phyloP scores from a whole-genome alignment of 768 basidiomycete species.

The Termitomyces sp. region DNA sequence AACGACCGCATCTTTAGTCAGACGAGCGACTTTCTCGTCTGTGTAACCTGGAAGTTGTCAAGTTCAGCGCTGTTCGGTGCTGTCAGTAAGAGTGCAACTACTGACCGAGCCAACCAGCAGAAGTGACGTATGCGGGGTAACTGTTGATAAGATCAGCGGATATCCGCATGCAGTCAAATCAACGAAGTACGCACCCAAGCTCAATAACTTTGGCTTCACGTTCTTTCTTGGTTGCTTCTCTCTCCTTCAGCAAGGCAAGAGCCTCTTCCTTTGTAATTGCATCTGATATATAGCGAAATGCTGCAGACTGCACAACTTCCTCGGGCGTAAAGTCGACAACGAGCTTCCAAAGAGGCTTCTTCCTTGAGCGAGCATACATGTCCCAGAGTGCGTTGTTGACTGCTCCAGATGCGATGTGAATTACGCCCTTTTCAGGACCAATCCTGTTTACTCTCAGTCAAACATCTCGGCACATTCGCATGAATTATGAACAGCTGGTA shows the following conservation, averaged over 20 bases:
- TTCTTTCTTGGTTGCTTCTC: slow-evolving; percentile 72
- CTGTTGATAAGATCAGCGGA: slow-evolving; percentile 35
- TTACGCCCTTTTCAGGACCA: slow-evolving; percentile 94
- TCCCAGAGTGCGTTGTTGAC: slow-evolving; percentile 96
- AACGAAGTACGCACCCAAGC: slow-evolving; percentile 45
- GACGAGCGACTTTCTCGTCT: slow-evolving; percentile 85
- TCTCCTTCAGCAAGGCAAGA: slow-evolving; percentile 72
- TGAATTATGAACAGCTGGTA: slow-evolving; percentile 19
- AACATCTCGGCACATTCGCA: background rate
- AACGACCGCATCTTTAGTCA: slow-evolving; percentile 82
- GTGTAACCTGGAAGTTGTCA: slow-evolving; percentile 60
- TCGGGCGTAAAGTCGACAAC: slow-evolving; percentile 89
- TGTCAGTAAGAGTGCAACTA: background rate
- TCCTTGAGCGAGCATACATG: slow-evolving; percentile 75
- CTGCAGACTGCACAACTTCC: slow-evolving; percentile 70
- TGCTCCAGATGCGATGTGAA: slow-evolving; percentile 84
- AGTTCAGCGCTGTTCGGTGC: background rate
- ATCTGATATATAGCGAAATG: slow-evolving; percentile 92
- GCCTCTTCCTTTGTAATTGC: slow-evolving; percentile 92
- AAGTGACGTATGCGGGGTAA: slow-evolving; percentile 93
- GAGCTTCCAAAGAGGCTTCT: slow-evolving; percentile 93
- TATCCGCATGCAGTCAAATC: background rate
- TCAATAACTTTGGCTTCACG: slow-evolving; percentile 74
- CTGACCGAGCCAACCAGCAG: slow-evolving; percentile 85
- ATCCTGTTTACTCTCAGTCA: slow-evolving; percentile 46